Conservation (phyloP, 768 basidiomycete genomes). For the Lactifluus rugatus region DNA sequence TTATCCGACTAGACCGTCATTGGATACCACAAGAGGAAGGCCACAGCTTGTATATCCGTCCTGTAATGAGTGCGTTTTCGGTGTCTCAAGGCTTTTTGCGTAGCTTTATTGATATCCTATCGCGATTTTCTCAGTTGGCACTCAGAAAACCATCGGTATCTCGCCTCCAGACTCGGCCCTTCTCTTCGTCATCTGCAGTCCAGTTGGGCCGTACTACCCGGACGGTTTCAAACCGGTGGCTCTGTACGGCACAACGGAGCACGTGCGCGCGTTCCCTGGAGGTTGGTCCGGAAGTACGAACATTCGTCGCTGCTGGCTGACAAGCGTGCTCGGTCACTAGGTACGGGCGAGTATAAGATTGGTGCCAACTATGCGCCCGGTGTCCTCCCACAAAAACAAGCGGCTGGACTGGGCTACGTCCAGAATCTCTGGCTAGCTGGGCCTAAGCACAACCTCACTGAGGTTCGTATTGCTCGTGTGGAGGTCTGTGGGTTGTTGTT, state of each 20-base stretch:
- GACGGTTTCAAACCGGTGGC: conserved; percentile 43
- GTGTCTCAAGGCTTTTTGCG: background rate
- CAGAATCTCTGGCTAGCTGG: conserved; percentile 76
- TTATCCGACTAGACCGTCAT: conserved; percentile 34
- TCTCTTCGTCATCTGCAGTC: conserved; percentile 38
- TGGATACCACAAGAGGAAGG: conserved; percentile 44
- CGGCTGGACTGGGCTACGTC: conserved; percentile 57
- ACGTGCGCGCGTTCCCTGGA: conserved; percentile 77
- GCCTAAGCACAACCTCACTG: conserved; percentile 46
- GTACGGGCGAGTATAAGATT: conserved; percentile 49
- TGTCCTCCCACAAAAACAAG: conserved; percentile 55
- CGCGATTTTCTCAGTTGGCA: conserved; percentile 29
- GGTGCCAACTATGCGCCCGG: conserved; percentile 56
- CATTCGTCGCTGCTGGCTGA: background rate
- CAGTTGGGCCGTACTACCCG: conserved; percentile 44
- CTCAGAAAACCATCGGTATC: conserved; percentile 37
- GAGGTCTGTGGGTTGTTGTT: conserved; percentile 12
- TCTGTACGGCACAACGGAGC: conserved; percentile 62
- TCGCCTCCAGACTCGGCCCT: conserved; percentile 40
- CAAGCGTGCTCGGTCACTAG: background rate
- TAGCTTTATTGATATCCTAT: background rate
- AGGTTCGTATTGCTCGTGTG: conserved; percentile 31
- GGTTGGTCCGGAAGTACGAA: conserved; percentile 33
- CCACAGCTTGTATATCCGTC: conserved; percentile 43
- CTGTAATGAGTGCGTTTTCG: conserved; percentile 27